A percentile compares a stretch with the other conserved stretches of the same genome.
Evolutionary conservation across 2,329 filamentous ascomycete genomes (phyloP).

Genomic region (Diaporthe batatas): DNA sequence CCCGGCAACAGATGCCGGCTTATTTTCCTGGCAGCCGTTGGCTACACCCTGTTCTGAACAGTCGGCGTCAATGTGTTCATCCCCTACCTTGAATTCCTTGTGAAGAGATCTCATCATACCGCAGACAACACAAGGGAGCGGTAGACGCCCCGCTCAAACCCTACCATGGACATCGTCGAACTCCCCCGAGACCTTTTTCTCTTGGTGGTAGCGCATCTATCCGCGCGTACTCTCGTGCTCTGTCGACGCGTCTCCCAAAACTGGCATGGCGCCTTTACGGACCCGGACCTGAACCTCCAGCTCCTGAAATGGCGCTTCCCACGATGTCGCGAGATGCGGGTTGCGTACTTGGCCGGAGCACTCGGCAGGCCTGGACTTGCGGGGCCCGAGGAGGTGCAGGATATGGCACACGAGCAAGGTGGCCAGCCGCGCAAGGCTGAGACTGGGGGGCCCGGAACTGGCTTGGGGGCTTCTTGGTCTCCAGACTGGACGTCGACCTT

Average conservation of each 20-base stretch:
- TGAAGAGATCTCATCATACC: background rate
- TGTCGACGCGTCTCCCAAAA: constrained; percentile 65
- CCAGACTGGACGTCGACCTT: constrained; percentile 60
- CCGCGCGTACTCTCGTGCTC: constrained; percentile 62
- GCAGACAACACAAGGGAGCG: background rate
- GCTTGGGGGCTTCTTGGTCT: background rate
- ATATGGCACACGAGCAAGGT: background rate
- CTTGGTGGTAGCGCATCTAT: constrained; percentile 63
- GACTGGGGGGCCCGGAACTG: background rate
- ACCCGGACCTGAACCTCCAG: constrained; percentile 59
- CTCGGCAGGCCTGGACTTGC: constrained; percentile 41
- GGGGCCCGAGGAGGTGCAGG: constrained; percentile 5
- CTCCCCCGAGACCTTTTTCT: constrained; percentile 72
- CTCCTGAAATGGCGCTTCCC: constrained; percentile 67
- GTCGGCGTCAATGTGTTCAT: background rate
- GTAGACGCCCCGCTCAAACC: too few relatives aligned
- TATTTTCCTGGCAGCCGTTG: background rate
- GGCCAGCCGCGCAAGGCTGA: background rate
- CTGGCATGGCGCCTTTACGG: constrained; percentile 64
- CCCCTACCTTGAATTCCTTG: background rate
- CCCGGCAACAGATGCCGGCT: background rate
- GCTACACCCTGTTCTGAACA: background rate
- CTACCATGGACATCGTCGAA: constrained; percentile 54
- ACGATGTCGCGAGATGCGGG: constrained; percentile 64
- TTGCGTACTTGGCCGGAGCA: constrained; percentile 45